Conservation (phyloP, 306 rosid species). For the Hylodesmum podocarpum region DNA sequence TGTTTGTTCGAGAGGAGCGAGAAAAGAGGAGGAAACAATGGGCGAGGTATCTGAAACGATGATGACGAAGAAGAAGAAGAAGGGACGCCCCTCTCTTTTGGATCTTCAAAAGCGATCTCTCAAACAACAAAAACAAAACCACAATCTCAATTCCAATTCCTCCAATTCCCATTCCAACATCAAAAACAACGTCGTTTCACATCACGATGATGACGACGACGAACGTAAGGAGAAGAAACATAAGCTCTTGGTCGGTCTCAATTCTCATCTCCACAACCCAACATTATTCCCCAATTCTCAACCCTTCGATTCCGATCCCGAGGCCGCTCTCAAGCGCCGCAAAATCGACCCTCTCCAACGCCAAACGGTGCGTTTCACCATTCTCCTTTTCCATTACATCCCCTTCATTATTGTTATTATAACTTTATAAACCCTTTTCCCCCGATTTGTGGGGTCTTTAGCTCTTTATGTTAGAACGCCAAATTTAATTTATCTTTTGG, state of each 20-base stretch:
- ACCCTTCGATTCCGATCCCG: slow-evolving; percentile 48
- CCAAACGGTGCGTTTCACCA: slow-evolving; percentile 44
- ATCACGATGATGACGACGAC: slow-evolving; percentile 50
- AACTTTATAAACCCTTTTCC: too few relatives aligned
- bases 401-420: background rate
- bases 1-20: slow-evolving; percentile 45
- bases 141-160: too few relatives aligned
- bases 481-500: slow-evolving; percentile 19
- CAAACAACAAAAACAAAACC: slow-evolving; percentile 40
- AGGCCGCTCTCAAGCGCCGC: slow-evolving; percentile 50
- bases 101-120: slow-evolving; percentile 94
- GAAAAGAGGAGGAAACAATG: slow-evolving; percentile 57
- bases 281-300: slow-evolving; percentile 43
- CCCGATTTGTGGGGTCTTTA: background rate
- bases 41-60: slow-evolving; percentile 63
- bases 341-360: slow-evolving; percentile 46
- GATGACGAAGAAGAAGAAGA: slow-evolving; percentile 78
- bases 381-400: background rate
- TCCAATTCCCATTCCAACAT: slow-evolving; percentile 30
- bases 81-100: slow-evolving; percentile 96
- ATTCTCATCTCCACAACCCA: slow-evolving; percentile 48
- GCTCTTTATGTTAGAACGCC: background rate
- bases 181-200: background rate
- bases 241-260: slow-evolving; percentile 62
- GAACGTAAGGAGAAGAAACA: slow-evolving; percentile 83